Conservation (phyloP, 768 basidiomycete species). For the Tricholoma saponaceum region DNA sequence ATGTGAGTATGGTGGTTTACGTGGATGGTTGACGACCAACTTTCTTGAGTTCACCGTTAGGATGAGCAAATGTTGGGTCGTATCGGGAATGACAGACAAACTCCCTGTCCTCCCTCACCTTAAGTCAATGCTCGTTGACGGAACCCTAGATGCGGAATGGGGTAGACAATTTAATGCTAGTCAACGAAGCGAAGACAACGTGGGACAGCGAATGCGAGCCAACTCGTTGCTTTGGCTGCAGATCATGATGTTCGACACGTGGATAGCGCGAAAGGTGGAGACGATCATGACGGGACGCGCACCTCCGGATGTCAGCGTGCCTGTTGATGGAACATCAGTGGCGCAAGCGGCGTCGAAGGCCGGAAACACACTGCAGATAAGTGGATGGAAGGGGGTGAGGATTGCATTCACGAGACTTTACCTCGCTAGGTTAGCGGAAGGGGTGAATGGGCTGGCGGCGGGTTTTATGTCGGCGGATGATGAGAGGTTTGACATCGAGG, state of each 20-base stretch:
- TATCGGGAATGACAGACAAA: not conserved
- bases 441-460: not conserved
- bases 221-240: constrained; percentile 15
- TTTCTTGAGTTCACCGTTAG: constrained; percentile 9
- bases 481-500: not conserved
- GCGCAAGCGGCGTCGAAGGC: not conserved
- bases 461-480: constrained; percentile 6
- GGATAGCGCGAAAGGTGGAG: constrained; percentile 15
- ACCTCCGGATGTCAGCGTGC: constrained; percentile 9
- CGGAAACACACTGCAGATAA: not conserved
- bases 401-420: constrained; percentile 5
- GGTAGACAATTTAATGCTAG: constrained; percentile 1
- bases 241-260: constrained; percentile 16
- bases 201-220: constrained; percentile 5
- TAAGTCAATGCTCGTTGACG: not conserved
- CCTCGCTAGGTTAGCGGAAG: constrained; percentile 8
- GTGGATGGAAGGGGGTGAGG: constrained; percentile 6
- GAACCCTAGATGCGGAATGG: not conserved
- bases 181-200: not conserved
- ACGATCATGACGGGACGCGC: constrained; percentile 4
- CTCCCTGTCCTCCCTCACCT: constrained; percentile 10
- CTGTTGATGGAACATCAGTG: constrained; percentile 5
- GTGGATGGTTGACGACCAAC: constrained; percentile 12
- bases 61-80: constrained; percentile 9
- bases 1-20: constrained; percentile 13